Conservation (phyloP, 1,139 yeast genomes). For the Insectozyma bohioensis region DNA sequence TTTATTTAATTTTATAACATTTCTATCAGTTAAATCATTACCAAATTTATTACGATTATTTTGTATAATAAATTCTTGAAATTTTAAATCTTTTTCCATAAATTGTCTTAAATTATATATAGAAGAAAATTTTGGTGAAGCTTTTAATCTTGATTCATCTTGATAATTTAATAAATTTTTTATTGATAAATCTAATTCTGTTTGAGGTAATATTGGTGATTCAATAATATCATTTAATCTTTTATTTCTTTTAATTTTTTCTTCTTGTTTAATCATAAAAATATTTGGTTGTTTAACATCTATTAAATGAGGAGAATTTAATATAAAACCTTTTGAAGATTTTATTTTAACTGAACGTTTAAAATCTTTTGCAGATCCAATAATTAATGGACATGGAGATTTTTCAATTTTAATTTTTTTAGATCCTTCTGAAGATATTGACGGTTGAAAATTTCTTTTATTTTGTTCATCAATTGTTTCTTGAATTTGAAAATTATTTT, state of each 20-base stretch:
- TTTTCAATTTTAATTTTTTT: conserved; percentile 9
- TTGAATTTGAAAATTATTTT: background rate
- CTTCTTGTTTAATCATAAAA: conserved; percentile 16
- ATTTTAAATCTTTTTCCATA: conserved; percentile 49
- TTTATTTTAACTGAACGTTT: conserved; percentile 46
- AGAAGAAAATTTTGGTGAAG: conserved; percentile 36
- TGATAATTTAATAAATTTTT: conserved; percentile 20
- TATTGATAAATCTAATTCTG: conserved; percentile 28
- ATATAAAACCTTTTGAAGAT: conserved; percentile 48
- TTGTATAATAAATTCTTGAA: conserved; percentile 34
- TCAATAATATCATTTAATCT: conserved; percentile 18
- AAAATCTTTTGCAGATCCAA: conserved; percentile 49
- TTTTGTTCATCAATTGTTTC: conserved; percentile 3
- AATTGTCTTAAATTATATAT: conserved; percentile 51
- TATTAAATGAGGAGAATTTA: conserved; percentile 41
- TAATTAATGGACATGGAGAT: conserved; percentile 25
- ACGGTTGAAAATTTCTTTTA: conserved; percentile 11
- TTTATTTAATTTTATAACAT: conserved; percentile 23
- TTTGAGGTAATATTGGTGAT: conserved; percentile 26
- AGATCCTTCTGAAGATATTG: conserved; percentile 4
- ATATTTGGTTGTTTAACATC: conserved; percentile 33
- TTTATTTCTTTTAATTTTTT: conserved; percentile 18
- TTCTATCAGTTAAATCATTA: conserved; percentile 16
- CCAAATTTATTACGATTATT: conserved; percentile 20
- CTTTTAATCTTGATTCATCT: conserved; percentile 27